Base-by-base conservation (phyloP, 208 protist species). In the Acanthamoeba castellanii region DNA sequence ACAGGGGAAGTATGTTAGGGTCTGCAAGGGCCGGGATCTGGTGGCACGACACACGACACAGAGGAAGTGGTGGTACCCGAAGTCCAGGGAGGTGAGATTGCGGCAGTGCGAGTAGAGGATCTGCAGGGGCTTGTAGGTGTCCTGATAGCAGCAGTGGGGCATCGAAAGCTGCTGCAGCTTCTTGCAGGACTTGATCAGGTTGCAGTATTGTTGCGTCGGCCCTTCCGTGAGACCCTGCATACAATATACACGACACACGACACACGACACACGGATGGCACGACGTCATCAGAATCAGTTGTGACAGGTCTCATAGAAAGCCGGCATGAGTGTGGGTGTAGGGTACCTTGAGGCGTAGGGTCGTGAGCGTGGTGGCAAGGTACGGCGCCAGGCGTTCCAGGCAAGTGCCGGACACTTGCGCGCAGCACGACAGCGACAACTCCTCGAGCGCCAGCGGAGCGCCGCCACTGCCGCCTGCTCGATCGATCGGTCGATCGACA, bases 41-140 rank as follows among this genome's bases (percentile, higher is more conserved):
- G 20, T n/a, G 32, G 50, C 14, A 45, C 32, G 37, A 42, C 18
- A 13, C 32, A 0, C 2, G 13, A 7, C 32, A 76, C 9, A 6
- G 47, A 6, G 72, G 37, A 4, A 5, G 1, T 47, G 42, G 82
- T 30, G 37, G 25, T 93, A 93, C 89, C 89, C 89, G 45, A 93
- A 93, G n/a, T 72, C 89, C 37, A 93, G 66, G 34, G 89, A 93
- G 27, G 37, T 72, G 25, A 93, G 34, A n/a, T 72, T 55, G 13
- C n/a, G 27, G 22, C 89, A 93, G 27, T 82, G 52, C 14, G 37
- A 25, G 20, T 76, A 76, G 34, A 93, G 37, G 4, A 42, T 91
- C 27, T 91, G 84, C 13, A 91, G 84, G 13, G 42, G 89, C 89
- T 61, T 55, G 50, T 93, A 93, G 89, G 37, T 55, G 70, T 93